These are phyloP conservation scores for Globisporangium perplexum DNA, from an alignment of 352 stramenopile species.

Conservation along the genomic window DNA sequence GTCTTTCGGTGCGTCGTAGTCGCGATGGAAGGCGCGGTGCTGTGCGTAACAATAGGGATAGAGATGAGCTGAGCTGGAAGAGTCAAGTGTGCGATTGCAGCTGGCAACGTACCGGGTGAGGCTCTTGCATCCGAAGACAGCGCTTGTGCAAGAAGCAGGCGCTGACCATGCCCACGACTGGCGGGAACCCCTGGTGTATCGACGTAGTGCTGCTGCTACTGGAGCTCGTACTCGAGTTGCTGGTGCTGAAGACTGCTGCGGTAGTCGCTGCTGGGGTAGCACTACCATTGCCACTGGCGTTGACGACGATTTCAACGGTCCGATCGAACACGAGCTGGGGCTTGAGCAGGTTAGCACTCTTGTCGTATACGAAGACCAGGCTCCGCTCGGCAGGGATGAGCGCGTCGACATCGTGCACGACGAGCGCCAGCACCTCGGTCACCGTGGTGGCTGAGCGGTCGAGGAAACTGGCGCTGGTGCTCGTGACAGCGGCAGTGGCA, in stretches of 20 bases:
- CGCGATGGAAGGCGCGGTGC: slow-evolving; percentile 50
- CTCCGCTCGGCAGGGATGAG: slow-evolving; percentile 42
- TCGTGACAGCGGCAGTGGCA: background rate
- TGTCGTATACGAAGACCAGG: slow-evolving; percentile 55
- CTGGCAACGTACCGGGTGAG: slow-evolving; percentile 21
- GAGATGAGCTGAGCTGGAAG: background rate
- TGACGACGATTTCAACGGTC: background rate
- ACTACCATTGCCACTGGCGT: too few species aligned
- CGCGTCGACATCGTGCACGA: slow-evolving; percentile 24
- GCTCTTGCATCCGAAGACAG: slow-evolving; percentile 58
- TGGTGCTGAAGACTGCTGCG: background rate
- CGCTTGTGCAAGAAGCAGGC: slow-evolving; percentile 47
- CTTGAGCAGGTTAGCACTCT: slow-evolving; percentile 33
- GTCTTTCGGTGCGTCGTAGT: slow-evolving; percentile 52
- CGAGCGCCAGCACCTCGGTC: slow-evolving; percentile 26
- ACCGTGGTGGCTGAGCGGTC: background rate
- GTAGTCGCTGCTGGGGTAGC: too few species aligned
- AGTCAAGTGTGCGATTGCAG: too few species aligned
- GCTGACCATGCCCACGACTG: slow-evolving; percentile 53
- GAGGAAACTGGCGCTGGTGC: background rate
- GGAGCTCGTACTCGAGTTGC: background rate
- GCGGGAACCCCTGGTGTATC: slow-evolving; percentile 22
- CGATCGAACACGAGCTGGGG: slow-evolving; percentile 25
- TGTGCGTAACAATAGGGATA: too few species aligned
- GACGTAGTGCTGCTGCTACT: background rate